Base-by-base conservation (phyloP, 495 filamentous ascomycete genomes). In the Penicillium fimorum region DNA sequence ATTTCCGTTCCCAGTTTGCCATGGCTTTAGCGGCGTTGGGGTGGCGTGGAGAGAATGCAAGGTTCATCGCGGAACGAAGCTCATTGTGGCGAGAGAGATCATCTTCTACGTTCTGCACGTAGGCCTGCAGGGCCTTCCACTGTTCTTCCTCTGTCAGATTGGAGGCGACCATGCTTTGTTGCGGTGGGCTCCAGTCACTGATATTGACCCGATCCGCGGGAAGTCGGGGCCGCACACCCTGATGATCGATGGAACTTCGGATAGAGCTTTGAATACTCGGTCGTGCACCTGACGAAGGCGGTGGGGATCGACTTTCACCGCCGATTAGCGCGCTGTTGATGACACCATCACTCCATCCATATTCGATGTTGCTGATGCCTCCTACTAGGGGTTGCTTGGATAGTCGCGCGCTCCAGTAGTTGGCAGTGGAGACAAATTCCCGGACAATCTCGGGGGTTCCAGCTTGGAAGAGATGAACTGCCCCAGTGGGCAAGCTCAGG, bases 1-100 rank as follows among this genome's bases (percentile, higher is more conserved):
- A 93, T 73, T 97, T 97, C 53, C 87, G 83, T 76, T 99, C 92
- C 95, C 95, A 99, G 68, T 99, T 99, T 5, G 86, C 78, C 87
- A 96, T 86, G 2, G 93, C 90, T 71, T 89, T 92, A 46, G 73
- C 72, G 22, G 84, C 78, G 67, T 97, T 99, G 20, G 84, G 82
- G 53, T 92, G 87, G 24, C 93, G 84, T 1, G 91, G 90, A 20
- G 92, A 91, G 68, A 95, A 98, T 20, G 94, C 91, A 49, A 95
- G 77, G 37, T 89, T 77, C 88, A 98, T 95, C 15, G 89, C 84
- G 15, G 83, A 82, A 44, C 92, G 80, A 40, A 96, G 79, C 63
- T 94, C 86, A 62, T 97, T 96, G 71, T 97, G 94, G 57, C 81
- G 80, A 63, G 88, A 79, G 33, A 97, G 76, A 40, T 99, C 95